phyloP scores from a whole-genome alignment of 768 basidiomycete species.

The Podaxis pistillaris region DNA sequence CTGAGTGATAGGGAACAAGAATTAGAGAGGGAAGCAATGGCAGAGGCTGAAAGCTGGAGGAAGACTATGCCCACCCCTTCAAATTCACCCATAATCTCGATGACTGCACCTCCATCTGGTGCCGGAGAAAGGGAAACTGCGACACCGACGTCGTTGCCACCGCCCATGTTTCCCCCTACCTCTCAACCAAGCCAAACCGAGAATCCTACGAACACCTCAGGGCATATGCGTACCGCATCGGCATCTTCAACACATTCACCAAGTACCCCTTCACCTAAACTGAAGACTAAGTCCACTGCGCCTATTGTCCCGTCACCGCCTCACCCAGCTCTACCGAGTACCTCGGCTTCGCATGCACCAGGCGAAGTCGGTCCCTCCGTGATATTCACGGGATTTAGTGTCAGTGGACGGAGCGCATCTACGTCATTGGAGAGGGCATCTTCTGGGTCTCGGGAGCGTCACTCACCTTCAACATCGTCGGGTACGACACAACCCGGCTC shows the following conservation, averaged over 20 bases:
- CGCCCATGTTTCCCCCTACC: not conserved
- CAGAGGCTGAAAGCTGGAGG: slow-evolving; percentile 26
- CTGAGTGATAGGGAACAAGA: slow-evolving; percentile 15
- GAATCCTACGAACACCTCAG: not conserved
- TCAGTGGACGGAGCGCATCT: not conserved
- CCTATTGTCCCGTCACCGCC: slow-evolving; percentile 16
- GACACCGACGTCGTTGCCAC: slow-evolving; percentile 13
- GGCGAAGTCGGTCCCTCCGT: slow-evolving; percentile 7
- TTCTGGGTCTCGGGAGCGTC: slow-evolving; percentile 10
- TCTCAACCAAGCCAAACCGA: not conserved
- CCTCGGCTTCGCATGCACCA: slow-evolving; percentile 14
- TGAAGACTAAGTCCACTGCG: not conserved
- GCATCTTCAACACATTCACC: slow-evolving; percentile 4
- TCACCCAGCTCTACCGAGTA: slow-evolving; percentile 13
- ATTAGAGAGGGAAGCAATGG: slow-evolving; percentile 16
- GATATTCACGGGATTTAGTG: not conserved
- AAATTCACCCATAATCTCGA: slow-evolving; percentile 48
- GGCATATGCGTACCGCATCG: slow-evolving; percentile 4
- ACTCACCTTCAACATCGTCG: slow-evolving; percentile 5
- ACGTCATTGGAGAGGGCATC: slow-evolving; percentile 13
- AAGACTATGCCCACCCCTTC: slow-evolving; percentile 55
- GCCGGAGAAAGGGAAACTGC: slow-evolving; percentile 11
- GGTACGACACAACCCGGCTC: slow-evolving; percentile 5
- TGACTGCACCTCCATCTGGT: slow-evolving; percentile 25
- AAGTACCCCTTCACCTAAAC: not conserved